Conservation (phyloP, 2,329 filamentous ascomycete species). For the Aspergillus fructus region DNA sequence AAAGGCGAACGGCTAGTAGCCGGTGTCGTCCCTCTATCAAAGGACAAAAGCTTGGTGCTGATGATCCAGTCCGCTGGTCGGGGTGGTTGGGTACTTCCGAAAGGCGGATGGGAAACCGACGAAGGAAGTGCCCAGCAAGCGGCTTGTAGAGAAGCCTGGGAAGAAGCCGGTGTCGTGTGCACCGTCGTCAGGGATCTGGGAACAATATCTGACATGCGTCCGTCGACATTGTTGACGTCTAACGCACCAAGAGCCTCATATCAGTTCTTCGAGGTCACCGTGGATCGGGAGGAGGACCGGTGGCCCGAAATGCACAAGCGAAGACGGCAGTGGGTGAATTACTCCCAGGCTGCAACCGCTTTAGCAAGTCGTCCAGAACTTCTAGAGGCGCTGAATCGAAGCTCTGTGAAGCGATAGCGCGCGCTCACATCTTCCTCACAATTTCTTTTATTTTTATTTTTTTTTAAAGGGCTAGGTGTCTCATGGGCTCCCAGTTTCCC, state of each 20-base stretch:
- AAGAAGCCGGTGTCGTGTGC: conserved; percentile 91
- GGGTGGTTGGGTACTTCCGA: conserved; percentile 93
- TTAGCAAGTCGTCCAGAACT: conserved; percentile 81
- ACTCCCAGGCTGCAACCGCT: conserved; percentile 73
- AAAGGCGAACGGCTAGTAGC: conserved; percentile 94
- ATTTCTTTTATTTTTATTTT: not conserved
- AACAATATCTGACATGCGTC: conserved; percentile 77
- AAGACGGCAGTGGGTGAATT: conserved; percentile 85
- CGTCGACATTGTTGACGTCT: conserved; percentile 50
- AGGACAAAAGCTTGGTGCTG: conserved; percentile 83
- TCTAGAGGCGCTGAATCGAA: conserved; percentile 79
- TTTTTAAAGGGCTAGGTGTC: not conserved
- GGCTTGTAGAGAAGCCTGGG: conserved; percentile 88
- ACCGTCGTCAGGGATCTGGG: conserved; percentile 83
- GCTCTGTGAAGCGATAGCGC: conserved; percentile 61
- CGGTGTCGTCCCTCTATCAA: conserved; percentile 84
- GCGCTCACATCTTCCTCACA: conserved; percentile 11
- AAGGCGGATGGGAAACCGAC: conserved; percentile 96
- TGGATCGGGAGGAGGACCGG: conserved; percentile 76
- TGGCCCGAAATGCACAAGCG: conserved; percentile 97
- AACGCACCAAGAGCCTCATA: conserved; percentile 65
- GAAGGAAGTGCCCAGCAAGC: conserved; percentile 85
- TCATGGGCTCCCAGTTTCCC: conserved; percentile 7
- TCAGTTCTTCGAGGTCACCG: conserved; percentile 74
- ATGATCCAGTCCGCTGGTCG: conserved; percentile 90